Conservation (phyloP, 2,329 filamentous ascomycete genomes). For the Chaetomium strumarium region DNA sequence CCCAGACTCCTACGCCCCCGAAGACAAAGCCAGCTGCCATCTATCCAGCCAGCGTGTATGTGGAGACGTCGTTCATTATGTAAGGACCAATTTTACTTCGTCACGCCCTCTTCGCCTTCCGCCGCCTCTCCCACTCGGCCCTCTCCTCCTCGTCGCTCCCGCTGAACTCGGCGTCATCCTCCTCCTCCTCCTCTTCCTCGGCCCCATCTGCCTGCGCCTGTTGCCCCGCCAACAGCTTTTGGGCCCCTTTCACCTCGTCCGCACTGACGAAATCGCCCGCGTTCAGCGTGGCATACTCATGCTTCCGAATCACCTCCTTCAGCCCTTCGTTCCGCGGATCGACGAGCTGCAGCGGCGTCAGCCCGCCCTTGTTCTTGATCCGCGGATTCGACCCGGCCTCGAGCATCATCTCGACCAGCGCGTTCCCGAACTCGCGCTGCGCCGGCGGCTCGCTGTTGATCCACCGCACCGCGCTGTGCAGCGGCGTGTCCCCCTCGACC, state of each 20-base stretch:
- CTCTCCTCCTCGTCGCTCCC: constrained; percentile 60
- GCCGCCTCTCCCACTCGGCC: constrained; percentile 53
- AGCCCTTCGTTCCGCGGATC: constrained; percentile 64
- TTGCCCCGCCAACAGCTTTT: constrained; percentile 2
- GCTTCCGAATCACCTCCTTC: constrained; percentile 58
- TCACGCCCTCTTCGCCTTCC: constrained; percentile 34
- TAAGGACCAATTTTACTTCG: neutral
- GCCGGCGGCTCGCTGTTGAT: constrained; percentile 61
- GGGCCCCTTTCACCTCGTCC: constrained; percentile 26
- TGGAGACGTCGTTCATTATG: neutral
- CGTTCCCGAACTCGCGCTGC: constrained; percentile 58
- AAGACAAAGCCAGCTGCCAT: neutral
- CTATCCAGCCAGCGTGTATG: neutral
- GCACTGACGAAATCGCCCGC: constrained; percentile 50
- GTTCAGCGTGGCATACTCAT: constrained; percentile 60
- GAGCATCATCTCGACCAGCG: constrained; percentile 72
- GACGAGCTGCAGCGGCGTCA: constrained; percentile 65
- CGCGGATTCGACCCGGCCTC: constrained; percentile 64
- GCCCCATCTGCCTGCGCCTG: constrained; percentile 8
- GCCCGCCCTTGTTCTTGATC: constrained; percentile 63
- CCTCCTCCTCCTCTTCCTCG: constrained; percentile 36
- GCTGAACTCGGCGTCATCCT: constrained; percentile 56
- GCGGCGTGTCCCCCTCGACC: constrained; percentile 67
- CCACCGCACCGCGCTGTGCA: constrained; percentile 74
- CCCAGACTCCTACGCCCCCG: too few relatives aligned